Evolutionary conservation across 2,329 filamentous ascomycete genomes (phyloP).

Genomic region (Calonectria fujianensis): DNA sequence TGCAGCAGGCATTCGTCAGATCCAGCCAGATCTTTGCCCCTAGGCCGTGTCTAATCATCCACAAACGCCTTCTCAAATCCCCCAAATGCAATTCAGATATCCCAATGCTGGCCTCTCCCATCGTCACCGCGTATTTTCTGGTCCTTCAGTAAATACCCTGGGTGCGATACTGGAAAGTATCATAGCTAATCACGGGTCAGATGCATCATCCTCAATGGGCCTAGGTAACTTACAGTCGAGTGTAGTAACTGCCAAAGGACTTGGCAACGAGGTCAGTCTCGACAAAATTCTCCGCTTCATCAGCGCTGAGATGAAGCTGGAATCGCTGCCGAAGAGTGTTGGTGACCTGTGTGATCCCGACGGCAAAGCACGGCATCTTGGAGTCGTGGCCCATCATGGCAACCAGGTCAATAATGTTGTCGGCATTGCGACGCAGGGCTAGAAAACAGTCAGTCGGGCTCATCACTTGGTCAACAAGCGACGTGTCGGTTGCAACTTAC

Average conservation of each 20-base stretch:
- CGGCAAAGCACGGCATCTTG: conserved; percentile 89
- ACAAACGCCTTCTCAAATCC: conserved; percentile 55
- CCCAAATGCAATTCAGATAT: conserved; percentile 47
- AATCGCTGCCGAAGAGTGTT: conserved; percentile 83
- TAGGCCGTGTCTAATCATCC: conserved; percentile 53
- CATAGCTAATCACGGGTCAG: conserved; percentile 74
- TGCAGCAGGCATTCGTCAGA: conserved; percentile 27
- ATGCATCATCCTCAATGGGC: neutral
- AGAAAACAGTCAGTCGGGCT: conserved; percentile 33
- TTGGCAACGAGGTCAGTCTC: conserved; percentile 87
- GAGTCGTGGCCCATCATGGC: conserved; percentile 89
- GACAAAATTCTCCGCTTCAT: conserved; percentile 88
- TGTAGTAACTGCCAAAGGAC: conserved; percentile 91
- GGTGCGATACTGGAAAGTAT: conserved; percentile 91
- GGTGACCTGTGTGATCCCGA: conserved; percentile 82
- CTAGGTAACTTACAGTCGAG: conserved; percentile 79
- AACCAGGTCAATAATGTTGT: conserved; percentile 87
- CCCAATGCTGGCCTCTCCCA: conserved; percentile 44
- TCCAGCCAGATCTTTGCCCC: conserved; percentile 31
- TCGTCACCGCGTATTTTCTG: conserved; percentile 31
- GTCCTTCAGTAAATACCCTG: conserved; percentile 84
- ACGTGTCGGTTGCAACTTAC: conserved; percentile 62
- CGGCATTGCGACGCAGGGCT: conserved; percentile 86
- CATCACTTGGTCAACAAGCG: neutral
- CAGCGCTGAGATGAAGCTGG: conserved; percentile 87